Evolutionary conservation across 441 rosid species (phyloP).

Genomic region (Iberis amara): DNA sequence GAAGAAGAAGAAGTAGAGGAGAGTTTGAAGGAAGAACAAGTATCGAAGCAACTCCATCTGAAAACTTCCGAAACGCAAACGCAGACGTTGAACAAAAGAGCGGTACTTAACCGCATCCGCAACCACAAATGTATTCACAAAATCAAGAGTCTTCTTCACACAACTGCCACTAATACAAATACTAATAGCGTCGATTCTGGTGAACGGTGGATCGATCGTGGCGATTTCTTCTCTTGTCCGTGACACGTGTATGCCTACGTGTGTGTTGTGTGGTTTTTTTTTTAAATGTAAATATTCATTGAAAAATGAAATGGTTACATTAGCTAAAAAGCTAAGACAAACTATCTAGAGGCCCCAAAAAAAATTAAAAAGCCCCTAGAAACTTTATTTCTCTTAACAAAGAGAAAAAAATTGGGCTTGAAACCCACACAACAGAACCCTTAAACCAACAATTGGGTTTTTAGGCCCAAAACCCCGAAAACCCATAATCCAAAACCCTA

Average conservation of each 20-base stretch:
- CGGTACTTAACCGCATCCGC: slow-evolving; percentile 31
- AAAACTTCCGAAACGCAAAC: slow-evolving; percentile 29
- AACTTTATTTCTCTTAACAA: no score
- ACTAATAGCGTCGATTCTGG: slow-evolving; percentile 24
- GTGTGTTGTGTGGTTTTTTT: slow-evolving; percentile 3
- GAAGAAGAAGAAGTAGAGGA: slow-evolving; percentile 22
- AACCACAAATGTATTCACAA: slow-evolving; percentile 31
- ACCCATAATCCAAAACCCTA: no score
- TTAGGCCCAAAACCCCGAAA: no score
- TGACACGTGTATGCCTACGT: slow-evolving; percentile 25
- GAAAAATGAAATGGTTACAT: no score
- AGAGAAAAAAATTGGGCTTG: no score
- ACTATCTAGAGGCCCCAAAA: no score
- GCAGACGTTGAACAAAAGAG: slow-evolving; percentile 31
- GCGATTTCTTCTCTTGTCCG: slow-evolving; percentile 32
- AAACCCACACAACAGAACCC: no score
- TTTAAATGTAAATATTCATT: no score
- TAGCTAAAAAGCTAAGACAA: no score
- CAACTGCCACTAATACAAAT: slow-evolving; percentile 13
- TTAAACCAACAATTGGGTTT: no score
- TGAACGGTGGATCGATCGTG: slow-evolving; percentile 28
- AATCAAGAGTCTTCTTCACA: slow-evolving; percentile 26
- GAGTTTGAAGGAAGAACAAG: slow-evolving; percentile 29
- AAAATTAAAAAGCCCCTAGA: no score
- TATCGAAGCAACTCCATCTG: slow-evolving; percentile 28